Evolutionary conservation across 139 green algal genomes (phyloP).

Genomic region (Deuterostichococcus epilithicus): DNA sequence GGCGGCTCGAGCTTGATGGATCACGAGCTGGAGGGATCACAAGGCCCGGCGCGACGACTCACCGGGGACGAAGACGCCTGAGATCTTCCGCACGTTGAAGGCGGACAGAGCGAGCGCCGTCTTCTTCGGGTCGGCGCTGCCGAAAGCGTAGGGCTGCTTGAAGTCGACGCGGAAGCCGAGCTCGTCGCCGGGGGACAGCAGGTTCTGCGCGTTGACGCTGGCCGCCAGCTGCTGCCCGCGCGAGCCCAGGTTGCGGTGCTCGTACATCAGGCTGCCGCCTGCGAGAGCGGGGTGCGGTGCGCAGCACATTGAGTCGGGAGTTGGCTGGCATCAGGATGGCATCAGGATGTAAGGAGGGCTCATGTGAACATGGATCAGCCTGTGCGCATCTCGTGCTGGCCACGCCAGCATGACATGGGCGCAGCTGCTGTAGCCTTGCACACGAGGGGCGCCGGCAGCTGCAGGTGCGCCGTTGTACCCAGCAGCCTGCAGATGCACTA

Average conservation of each 20-base stretch:
- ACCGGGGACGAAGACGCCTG: constrained; percentile 78
- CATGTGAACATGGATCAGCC: too few species aligned
- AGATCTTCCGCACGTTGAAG: constrained; percentile 90
- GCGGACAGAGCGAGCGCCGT: constrained; percentile 40
- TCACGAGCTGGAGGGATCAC: too few species aligned
- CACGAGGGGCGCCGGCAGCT: too few species aligned
- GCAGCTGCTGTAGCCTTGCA: too few species aligned
- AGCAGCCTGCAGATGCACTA: too few species aligned
- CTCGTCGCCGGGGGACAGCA: constrained; percentile 68
- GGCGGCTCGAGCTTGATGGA: too few species aligned
- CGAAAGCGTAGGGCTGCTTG: constrained; percentile 56
- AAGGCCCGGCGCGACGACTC: too few species aligned
- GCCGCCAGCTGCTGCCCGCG: constrained; percentile 52
- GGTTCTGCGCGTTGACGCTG: constrained; percentile 64
- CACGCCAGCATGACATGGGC: too few species aligned
- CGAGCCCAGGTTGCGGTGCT: constrained; percentile 67
- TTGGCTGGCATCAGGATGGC: too few species aligned
- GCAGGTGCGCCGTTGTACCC: too few species aligned
- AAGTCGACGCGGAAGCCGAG: constrained; percentile 71
- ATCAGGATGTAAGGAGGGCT: too few species aligned
- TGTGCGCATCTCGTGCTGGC: too few species aligned
- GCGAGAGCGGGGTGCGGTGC: neutral
- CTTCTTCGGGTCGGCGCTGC: constrained; percentile 48
- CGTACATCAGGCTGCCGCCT: constrained; percentile 43
- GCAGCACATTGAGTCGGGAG: neutral